Conservation (phyloP, 768 basidiomycete species). For the Symmetrospora coprosmae region DNA sequence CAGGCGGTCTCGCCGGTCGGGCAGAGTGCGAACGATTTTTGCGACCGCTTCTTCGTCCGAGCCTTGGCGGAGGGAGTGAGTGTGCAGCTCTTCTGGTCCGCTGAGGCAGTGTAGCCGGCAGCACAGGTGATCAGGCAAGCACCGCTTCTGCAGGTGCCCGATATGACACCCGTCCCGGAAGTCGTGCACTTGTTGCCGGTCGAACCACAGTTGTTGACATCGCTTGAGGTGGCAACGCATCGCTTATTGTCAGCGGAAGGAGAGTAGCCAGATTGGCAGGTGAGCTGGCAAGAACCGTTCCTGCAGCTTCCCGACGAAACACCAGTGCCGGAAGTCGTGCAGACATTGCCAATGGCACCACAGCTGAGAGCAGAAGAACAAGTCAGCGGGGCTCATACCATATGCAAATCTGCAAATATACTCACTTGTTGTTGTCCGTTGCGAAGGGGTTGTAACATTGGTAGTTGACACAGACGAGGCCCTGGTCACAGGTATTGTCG, state of each 20-base stretch:
- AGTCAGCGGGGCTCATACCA: too few relatives aligned
- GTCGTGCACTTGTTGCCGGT: conserved; percentile 10
- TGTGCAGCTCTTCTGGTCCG: not conserved
- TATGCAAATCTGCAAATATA: too few relatives aligned
- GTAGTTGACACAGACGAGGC: not conserved
- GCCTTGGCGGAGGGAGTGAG: conserved; percentile 3
- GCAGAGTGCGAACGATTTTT: conserved; percentile 17
- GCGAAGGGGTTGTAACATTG: too few relatives aligned
- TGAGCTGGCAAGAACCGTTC: conserved; percentile 1
- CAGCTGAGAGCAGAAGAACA: too few relatives aligned
- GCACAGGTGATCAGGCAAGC: not conserved
- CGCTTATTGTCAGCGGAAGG: conserved; percentile 6
- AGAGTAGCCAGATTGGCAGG: conserved; percentile 21
- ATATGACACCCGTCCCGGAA: not conserved
- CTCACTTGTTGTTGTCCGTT: too few relatives aligned
- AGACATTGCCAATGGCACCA: conserved; percentile 8
- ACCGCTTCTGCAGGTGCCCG: not conserved
- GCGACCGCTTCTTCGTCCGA: conserved; percentile 6
- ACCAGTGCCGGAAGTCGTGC: not conserved
- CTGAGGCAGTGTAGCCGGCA: not conserved
- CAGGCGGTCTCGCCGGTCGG: conserved; percentile 20
- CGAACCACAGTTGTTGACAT: conserved; percentile 22
- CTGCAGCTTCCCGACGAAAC: conserved; percentile 2
- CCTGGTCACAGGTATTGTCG: not conserved
- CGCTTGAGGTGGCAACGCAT: not conserved